Evolutionary conservation across 192 early-diverging fungal genomes (phyloP), one percentile per base, ranked within the genome.

Genomic region (Entophlyctis helioformis): DNA sequence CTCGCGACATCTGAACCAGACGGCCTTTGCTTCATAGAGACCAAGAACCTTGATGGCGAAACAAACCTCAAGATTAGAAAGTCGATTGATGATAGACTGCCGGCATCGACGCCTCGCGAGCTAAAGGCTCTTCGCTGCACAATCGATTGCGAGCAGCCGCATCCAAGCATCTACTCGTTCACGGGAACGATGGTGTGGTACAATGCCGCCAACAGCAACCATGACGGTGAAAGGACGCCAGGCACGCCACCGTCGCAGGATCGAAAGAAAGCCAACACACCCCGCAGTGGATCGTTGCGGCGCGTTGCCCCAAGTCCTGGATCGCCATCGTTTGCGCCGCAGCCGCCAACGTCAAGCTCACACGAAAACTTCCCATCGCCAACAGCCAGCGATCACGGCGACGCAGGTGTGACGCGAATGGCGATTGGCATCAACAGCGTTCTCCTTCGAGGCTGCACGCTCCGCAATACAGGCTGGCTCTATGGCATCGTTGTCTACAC

Each of bases 31-130:
- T 96, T 86, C 60, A 74, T 94, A n/a, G 95, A 98, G 62, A 98
- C 95, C 0, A 94, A 98, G 51, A 92, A 95, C 54, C 72, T 98
- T 31, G 95, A 98, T 48, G 95, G 95, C 46, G 95, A 98, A 57
- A 98, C 95, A 7, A 98, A 96, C 53, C 68, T 98, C 26, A 98
- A 98, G 63, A 76, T 87, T 23, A 81, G 87, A 36, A 69, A 80
- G 35, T 75, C 80, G 2, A 39, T 83, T 41, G 52, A 66, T 0
- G 70, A 78, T 15, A 90, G 85, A 11, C 56, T 59, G 16, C 71
- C 66, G 35, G 37, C 87, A 19, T 40, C 51, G 19, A 64, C 67
- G 16, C 65, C 75, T 16, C 63, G 59, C 8, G 85, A 78, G 1
- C 26, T 62, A 16, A 26, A 44, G 24, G 67, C 60, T 19, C 69